Conservation (phyloP, 2,329 filamentous ascomycete species). For the Botrytis porri region DNA sequence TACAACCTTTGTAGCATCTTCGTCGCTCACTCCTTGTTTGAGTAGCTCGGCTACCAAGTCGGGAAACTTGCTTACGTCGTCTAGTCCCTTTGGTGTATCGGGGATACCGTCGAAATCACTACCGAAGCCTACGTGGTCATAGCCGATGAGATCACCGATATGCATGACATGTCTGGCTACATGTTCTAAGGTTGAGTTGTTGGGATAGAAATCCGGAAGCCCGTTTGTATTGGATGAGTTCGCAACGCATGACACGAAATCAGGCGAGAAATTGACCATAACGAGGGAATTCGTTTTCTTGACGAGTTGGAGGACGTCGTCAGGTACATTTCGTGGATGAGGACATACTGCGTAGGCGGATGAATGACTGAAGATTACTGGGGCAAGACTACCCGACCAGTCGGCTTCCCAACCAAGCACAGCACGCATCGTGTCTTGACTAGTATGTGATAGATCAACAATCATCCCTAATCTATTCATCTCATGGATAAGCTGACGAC, state of each 20-base stretch:
- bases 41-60: constrained; percentile 74
- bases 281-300: constrained; percentile 71
- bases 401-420: constrained; percentile 61
- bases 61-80: constrained; percentile 83
- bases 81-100: constrained; percentile 66
- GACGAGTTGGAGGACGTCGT: constrained; percentile 75
- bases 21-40: constrained; percentile 67
- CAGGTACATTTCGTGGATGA: constrained; percentile 86
- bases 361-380: constrained; percentile 86
- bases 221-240: constrained; percentile 57
- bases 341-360: constrained; percentile 78
- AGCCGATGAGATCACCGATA: constrained; percentile 80
- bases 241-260: constrained; percentile 70
- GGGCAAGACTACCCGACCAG: constrained; percentile 73
- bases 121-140: constrained; percentile 81
- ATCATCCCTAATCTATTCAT: constrained; percentile 96
- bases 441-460: constrained; percentile 81
- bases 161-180: constrained; percentile 79
- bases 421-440: constrained; percentile 79
- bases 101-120: constrained; percentile 84
- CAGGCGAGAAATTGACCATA: constrained; percentile 86
- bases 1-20: constrained; percentile 70
- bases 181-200: constrained; percentile 70
- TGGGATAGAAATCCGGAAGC: constrained; percentile 63
- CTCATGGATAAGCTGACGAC: constrained; percentile 69